Evolutionary conservation across 202 grass and related monocot species (phyloP), one percentile per base, ranked within the genome.

Genomic region (Schoenoplectus triqueter): DNA sequence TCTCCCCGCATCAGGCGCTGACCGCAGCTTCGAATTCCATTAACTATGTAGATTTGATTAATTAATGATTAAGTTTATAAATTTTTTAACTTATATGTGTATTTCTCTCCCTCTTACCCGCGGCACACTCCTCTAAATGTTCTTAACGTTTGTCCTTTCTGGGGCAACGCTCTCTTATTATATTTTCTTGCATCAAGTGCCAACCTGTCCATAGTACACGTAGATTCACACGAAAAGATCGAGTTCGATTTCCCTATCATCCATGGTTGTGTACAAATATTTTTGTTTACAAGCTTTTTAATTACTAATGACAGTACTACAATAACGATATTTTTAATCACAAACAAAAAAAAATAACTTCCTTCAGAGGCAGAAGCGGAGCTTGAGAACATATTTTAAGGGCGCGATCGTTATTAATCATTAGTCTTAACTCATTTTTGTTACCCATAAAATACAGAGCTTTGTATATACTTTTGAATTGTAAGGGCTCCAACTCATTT

Each of bases 21-120:
- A 89, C 88, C 88, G 83, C 70, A 71, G 88, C 84, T 86, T 89
- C 84, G 84, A 83, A 83, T 81, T 86, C 84, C 82, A 89, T 83
- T 86, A 89, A 89, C 77, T 67, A 89, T 57, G 19, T 61, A 52
- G 44, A 5, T 50, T 21, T 71, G 20, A 31, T 82, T 82, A 45
- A 42, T 31, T 49, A 73, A 3, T 51, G 39, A 87, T 82, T 76
- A 61, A 80, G 19, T 85, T 2, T 49, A 85, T 65, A 77, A 19
- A 47, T 20, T 77, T 77, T 7, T 69, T 68, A 69, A 83, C 57
- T 83, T 83, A 31, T 69, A 55, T 83, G 47, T 49, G 51, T 83
- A 68, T 87, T 73, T 64, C 50, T 63, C 61, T 66, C 70, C 40
- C 59, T 83, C 14, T 67, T 62, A 51, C 62, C 64, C 80, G 59